Conservation (phyloP, 179 eudicot species). For the Drosera spatulata region DNA sequence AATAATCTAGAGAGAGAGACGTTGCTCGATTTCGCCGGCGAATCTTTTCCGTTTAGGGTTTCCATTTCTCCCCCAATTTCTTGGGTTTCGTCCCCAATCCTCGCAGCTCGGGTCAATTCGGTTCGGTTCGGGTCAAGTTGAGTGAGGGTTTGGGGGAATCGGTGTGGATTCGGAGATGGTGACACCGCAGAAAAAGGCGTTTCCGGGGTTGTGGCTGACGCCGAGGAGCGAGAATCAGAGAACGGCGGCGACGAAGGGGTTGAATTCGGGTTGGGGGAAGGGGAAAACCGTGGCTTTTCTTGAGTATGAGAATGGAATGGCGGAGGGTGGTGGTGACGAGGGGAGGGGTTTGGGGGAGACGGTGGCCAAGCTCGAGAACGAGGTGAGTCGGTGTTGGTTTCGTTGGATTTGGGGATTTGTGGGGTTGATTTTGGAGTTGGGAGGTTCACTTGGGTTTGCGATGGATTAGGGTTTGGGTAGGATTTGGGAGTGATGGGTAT, state of each 20-base stretch:
- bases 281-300: conserved; percentile 26
- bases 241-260: conserved; percentile 7
- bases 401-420: not conserved
- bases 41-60: too few species aligned
- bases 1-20: too few species aligned
- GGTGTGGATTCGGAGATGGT: conserved; percentile 20
- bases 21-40: too few species aligned
- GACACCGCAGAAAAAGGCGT: conserved; percentile 53
- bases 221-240: conserved; percentile 38
- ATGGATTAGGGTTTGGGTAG: not conserved
- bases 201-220: conserved; percentile 49
- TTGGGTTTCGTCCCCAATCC: too few species aligned
- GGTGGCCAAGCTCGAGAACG: conserved; percentile 41
- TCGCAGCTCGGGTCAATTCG: too few species aligned
- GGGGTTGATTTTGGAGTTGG: not conserved
- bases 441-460: not conserved
- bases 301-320: conserved; percentile 28
- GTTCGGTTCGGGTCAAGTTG: too few species aligned
- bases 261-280: conserved; percentile 22
- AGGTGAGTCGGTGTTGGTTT: conserved; percentile 26
- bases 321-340: conserved; percentile 22
- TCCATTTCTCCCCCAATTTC: too few species aligned
- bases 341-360: conserved; percentile 26
- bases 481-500: too few species aligned
- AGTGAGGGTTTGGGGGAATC: too few species aligned